Percentiles rank a stretch among this genome's conserved stretches.
phyloP scores from a whole-genome alignment of 1,284 basidiomycete species.

The Malassezia slooffiae region DNA sequence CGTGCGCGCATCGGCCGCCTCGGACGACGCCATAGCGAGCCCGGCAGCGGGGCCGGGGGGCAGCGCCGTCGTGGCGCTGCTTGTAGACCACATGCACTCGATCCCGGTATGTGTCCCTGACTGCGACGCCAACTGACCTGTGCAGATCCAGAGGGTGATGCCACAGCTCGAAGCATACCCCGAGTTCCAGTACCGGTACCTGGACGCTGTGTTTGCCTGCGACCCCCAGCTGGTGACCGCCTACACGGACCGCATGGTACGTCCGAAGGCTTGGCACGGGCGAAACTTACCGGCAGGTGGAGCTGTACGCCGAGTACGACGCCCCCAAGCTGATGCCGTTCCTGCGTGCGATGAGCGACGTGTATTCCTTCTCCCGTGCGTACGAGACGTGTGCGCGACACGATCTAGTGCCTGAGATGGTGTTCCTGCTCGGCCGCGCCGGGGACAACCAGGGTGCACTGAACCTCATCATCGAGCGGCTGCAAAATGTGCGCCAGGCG shows the following conservation, averaged over 20 bases:
- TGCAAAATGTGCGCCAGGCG: conserved; percentile 74
- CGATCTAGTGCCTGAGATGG: conserved; percentile 89
- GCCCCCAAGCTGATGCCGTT: conserved; percentile 72
- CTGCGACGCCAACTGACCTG: no score
- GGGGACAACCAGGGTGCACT: conserved; percentile 92
- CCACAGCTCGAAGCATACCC: conserved; percentile 68
- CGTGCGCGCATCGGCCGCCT: conserved; percentile 49
- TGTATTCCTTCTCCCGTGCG: conserved; percentile 88
- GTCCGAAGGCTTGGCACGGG: conserved; percentile 69
- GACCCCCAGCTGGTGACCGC: conserved; percentile 69
- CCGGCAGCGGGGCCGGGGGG: conserved; percentile 36
- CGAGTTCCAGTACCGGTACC: conserved; percentile 79
- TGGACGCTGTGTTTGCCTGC: conserved; percentile 77
- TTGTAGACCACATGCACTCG: conserved; percentile 89
- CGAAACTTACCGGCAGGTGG: conserved; percentile 77
- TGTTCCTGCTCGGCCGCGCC: conserved; percentile 91
- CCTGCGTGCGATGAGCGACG: conserved; percentile 69
- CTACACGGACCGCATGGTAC: conserved; percentile 76
- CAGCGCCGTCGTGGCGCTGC: conserved; percentile 64
- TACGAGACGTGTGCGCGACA: conserved; percentile 71
- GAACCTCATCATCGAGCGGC: conserved; percentile 83
- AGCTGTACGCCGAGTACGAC: conserved; percentile 82
- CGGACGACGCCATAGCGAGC: no score
- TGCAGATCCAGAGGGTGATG: conserved; percentile 72
- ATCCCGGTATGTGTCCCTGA: conserved; percentile 61